Percentiles rank a stretch among this genome's conserved stretches.
These are phyloP conservation scores for Phytopythium kandeliae DNA, from an alignment of 352 stramenopile genomes.

Conservation along the genomic window DNA sequence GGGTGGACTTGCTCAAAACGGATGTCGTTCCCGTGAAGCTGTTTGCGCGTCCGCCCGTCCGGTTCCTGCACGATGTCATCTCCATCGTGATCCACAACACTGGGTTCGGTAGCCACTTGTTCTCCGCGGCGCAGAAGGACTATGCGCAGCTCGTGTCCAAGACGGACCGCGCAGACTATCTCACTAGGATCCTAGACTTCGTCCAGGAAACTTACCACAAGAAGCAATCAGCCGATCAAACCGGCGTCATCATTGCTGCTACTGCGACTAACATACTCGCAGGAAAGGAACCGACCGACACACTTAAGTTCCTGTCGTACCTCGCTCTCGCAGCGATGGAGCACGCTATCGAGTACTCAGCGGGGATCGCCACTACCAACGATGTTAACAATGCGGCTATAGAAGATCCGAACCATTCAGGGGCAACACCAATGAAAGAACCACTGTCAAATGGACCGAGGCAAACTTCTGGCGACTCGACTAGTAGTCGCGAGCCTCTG, in stretches of 20 bases:
- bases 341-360: slow-evolving; percentile 31
- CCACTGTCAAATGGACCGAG: not conserved
- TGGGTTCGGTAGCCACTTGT: slow-evolving; percentile 41
- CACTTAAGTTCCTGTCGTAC: slow-evolving; percentile 69
- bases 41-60: slow-evolving; percentile 67
- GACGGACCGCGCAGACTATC: slow-evolving; percentile 67
- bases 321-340: slow-evolving; percentile 54
- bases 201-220: slow-evolving; percentile 52
- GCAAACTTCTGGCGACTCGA: not conserved
- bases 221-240: slow-evolving; percentile 15
- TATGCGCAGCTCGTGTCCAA: slow-evolving; percentile 65
- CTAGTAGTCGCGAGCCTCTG: not conserved
- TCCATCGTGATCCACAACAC: slow-evolving; percentile 68
- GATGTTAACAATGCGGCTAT: too few relatives aligned
- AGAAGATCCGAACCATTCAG: not conserved
- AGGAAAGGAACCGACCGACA: slow-evolving; percentile 70
- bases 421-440: not conserved
- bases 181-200: slow-evolving; percentile 69
- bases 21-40: slow-evolving; percentile 58
- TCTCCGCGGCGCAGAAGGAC: slow-evolving; percentile 43
- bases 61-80: slow-evolving; percentile 79
- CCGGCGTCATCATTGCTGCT: slow-evolving; percentile 49
- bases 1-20: slow-evolving; percentile 72
- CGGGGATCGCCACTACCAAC: not conserved
- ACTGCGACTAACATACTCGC: slow-evolving; percentile 74